These are phyloP conservation scores for Dendrocalamus sinicus DNA, from an alignment of 176 grass and related monocot species.

Conservation along the genomic window DNA sequence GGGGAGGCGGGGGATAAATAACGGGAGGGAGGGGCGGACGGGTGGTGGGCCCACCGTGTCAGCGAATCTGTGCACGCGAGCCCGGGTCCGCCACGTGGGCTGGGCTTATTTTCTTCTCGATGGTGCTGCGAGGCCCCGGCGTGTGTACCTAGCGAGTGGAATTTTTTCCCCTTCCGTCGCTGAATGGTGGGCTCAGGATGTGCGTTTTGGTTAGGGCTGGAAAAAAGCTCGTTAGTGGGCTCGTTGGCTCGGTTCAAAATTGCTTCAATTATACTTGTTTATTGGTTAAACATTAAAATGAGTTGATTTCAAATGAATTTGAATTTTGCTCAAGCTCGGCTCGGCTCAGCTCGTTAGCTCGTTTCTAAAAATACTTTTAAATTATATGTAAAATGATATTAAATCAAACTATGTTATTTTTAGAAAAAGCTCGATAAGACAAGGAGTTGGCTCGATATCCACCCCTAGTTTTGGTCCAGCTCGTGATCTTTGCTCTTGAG, in stretches of 20 bases:
- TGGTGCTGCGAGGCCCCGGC: neutral
- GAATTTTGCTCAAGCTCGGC: too few species aligned
- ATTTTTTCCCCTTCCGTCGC: neutral
- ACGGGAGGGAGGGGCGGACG: neutral
- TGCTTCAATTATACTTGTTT: too few species aligned
- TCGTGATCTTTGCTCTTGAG: neutral
- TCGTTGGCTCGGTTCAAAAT: too few species aligned
- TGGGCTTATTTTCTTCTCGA: neutral
- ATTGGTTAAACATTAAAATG: too few species aligned
- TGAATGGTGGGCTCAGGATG: neutral
- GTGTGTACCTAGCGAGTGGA: neutral
- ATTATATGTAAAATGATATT: too few species aligned
- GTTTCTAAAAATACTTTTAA: too few species aligned
- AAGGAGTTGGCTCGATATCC: too few species aligned
- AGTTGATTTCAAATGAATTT: too few species aligned
- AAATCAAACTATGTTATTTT: too few species aligned
- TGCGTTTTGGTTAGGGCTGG: neutral
- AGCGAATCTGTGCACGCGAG: neutral
- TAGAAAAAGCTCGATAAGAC: too few species aligned
- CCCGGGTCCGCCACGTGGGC: constrained; percentile 11
- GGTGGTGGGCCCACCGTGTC: neutral
- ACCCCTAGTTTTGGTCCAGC: neutral
- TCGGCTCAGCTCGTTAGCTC: too few species aligned
- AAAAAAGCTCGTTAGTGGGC: too few species aligned
- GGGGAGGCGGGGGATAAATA: constrained; percentile 21